phyloP scores from a whole-genome alignment of 176 grass and related monocot species.

The Phragmites australis region DNA sequence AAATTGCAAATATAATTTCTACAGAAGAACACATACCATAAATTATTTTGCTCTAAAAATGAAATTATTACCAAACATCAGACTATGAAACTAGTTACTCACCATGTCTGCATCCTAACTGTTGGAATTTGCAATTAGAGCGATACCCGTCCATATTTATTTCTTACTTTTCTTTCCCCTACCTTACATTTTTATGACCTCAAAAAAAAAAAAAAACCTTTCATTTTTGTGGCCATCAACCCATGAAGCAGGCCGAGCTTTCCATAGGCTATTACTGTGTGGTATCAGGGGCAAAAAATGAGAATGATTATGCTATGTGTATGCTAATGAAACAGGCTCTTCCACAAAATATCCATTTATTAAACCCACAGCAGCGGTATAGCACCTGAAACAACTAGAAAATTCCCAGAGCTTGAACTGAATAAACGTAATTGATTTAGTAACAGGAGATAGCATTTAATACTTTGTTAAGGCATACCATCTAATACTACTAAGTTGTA shows the following conservation, averaged over 20 bases:
- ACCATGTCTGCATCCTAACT: not conserved
- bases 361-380: not conserved
- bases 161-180: constrained; percentile 7
- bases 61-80: not conserved
- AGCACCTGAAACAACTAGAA: constrained; percentile 29
- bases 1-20: not conserved
- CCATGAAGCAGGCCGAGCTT: not conserved
- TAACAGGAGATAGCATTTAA: constrained; percentile 11
- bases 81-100: not conserved
- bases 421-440: not conserved
- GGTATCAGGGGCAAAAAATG: not conserved
- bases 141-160: not conserved
- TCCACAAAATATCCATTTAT: not conserved
- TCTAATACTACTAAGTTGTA: not conserved
- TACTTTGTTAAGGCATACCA: not conserved
- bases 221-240: too few species aligned
- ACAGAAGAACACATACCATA: not conserved
- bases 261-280: not conserved
- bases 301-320: not conserved
- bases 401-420: not conserved
- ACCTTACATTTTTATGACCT: not conserved
- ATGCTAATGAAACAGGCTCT: not conserved
- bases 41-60: not conserved
- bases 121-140: not conserved
- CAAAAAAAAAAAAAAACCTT: too few species aligned